These are phyloP conservation scores for Eucalyptus rudis DNA, from an alignment of 345 rosid genomes.

Conservation along the genomic window DNA sequence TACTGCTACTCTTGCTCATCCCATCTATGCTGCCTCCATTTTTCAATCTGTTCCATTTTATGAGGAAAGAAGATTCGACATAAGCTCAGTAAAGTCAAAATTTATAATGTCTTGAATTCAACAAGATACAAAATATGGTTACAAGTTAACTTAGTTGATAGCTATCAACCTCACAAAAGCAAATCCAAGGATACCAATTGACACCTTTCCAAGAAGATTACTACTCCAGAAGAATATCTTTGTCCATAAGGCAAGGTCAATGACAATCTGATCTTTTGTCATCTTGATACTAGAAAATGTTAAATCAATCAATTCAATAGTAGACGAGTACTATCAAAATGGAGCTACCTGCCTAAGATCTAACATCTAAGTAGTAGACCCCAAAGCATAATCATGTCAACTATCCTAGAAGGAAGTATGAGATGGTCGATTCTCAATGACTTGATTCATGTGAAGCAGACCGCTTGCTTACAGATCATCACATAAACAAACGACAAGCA, in stretches of 20 bases:
- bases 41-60: conserved; percentile 78
- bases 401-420: neutral
- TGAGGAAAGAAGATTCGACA: neutral
- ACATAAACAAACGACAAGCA: neutral
- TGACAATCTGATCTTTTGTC: conserved; percentile 56
- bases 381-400: neutral
- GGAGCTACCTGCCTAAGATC: neutral
- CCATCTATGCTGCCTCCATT: conserved; percentile 30
- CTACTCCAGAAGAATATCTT: conserved; percentile 30
- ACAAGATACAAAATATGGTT: neutral
- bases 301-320: neutral
- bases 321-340: too few species aligned
- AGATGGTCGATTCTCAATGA: neutral
- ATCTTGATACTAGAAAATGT: conserved; percentile 23
- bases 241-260: conserved; percentile 32
- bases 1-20: neutral
- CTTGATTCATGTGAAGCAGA: neutral
- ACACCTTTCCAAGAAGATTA: conserved; percentile 41
- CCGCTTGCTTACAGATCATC: neutral
- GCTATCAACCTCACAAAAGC: conserved; percentile 49
- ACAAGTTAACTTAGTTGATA: neutral
- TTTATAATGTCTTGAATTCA: neutral
- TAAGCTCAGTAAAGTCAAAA: neutral
- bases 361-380: neutral
- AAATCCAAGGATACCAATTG: conserved; percentile 60